Base-by-base conservation (phyloP, 2,329 filamentous ascomycete species). In the Tricladium varicosporioides region DNA sequence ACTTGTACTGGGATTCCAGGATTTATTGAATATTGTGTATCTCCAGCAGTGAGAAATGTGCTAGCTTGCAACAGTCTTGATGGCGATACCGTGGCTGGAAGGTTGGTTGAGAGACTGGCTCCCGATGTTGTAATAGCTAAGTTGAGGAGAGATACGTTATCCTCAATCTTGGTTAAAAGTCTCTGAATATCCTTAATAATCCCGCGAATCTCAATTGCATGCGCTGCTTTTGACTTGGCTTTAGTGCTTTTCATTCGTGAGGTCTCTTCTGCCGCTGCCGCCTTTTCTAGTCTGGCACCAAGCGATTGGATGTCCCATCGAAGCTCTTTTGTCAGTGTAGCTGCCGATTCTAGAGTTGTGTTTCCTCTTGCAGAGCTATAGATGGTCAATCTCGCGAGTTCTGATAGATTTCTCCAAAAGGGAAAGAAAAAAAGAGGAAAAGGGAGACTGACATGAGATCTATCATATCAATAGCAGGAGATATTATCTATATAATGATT, bases 51-150 rank as follows among this genome's bases (percentile, higher is more conserved):
- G 49, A 97, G 79, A 62, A 97, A 88, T 4, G 92, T 94, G 69
- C 93, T 97, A 15, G 94, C 92, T 73, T 99, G 94, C 40, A 97
- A 76, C 44, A 99, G 76, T 43, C 94, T 83, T 4, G 93, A 97
- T 1, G 93, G 93, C 1, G 93, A 97, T 46, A 97, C 89, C 9
- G 88, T 88, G 1, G 88, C 79, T 0, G 92, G 90, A 27, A 97
- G 77, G 2, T 85, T 87, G 0, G 89, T 89, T 0, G 90, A 91
- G 31, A 97, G 78, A 57, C 85, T 95, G 55, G 93, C 92, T 0
- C 94, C 94, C 1, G 93, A 97, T 0, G 92, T 93, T 1, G 91
- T 94, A 63, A 99, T 96, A 54, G 94, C 94, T 27, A 99, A 80
- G 66, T 94, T 96, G 70, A 99, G 88, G 2, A 96, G 78, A 0